Evolutionary conservation across 495 filamentous ascomycete genomes (phyloP).

Genomic region (Tirmania nivea): DNA sequence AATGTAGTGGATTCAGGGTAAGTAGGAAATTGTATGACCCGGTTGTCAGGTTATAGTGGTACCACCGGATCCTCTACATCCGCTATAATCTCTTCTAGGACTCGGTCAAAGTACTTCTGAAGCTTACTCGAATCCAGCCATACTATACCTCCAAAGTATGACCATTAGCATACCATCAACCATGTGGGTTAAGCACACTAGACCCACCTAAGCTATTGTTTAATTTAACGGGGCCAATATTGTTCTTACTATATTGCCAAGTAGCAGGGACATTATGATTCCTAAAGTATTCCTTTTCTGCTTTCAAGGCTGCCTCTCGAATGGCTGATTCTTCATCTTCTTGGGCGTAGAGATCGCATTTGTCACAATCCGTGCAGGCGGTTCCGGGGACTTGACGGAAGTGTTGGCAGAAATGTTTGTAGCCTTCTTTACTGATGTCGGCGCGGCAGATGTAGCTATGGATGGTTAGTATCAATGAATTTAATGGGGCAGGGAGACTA

Average conservation of each 20-base stretch:
- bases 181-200: background rate
- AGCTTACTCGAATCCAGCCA: background rate
- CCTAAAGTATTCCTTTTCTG: conserved; percentile 61
- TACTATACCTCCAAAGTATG: background rate
- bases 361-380: conserved; percentile 53
- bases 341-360: conserved; percentile 71
- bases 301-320: conserved; percentile 49
- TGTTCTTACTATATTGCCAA: background rate
- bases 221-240: background rate
- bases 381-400: conserved; percentile 58
- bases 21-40: background rate
- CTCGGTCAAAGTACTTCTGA: background rate
- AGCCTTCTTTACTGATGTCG: conserved; percentile 35
- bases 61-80: background rate
- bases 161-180: background rate
- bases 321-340: conserved; percentile 72
- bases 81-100: background rate
- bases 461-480: background rate
- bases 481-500: conserved; percentile 23
- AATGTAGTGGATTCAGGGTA: background rate
- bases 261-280: conserved; percentile 1
- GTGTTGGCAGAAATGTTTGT: conserved; percentile 86
- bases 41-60: background rate
- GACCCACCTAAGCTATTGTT: background rate
- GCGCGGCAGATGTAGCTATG: conserved; percentile 17